Base-by-base conservation (phyloP, 495 filamentous ascomycete species). In the Daldinia childiae region DNA sequence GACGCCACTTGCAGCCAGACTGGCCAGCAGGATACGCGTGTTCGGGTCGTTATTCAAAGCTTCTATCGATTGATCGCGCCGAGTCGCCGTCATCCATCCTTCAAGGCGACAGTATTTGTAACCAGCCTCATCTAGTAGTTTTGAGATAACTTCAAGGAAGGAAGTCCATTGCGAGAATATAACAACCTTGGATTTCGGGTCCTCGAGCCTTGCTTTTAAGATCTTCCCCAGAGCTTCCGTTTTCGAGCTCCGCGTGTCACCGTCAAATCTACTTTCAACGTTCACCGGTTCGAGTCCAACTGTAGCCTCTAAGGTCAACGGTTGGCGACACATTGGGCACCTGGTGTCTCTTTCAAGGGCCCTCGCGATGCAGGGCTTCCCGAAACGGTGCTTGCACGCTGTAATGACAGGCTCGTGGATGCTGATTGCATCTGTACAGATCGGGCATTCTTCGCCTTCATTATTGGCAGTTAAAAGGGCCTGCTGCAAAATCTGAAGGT, bases 161-260 rank as follows among this genome's bases (percentile, higher is more conserved):
- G 88, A 90, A 0, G 94, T 97, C 94, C 94, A 98, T 76, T 97
- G 94, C 11, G 90, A 93, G 82, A 98, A 98, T 36, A 97, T 86
- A 58, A 98, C 89, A 3, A 93, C 91, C 76, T 98, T 98, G 43
- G 88, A 93, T 7, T 82, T 84, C 0, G 88, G 80, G 17, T 91
- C 89, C 68, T 87, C 87, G 9, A 89, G 85, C 45, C 89, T 88
- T 1, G 92, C 92, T 12, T 86, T 88, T 6, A 97, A 81, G 64
- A 98, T 94, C 62, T 89, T 88, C 73, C 96, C 82, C 0, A 97
- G 82, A 5, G 91, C 90, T 71, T 95, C 90, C 52, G 95, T 92
- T 79, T 98, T 98, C 73, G 90, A 93, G 76, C 91, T 93, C 58
- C 88, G 87, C 15, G 86, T 86, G 26, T 90, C 85, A 0, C 83